A percentile compares a stretch with the other conserved stretches of the same genome.
These are phyloP conservation scores for Lipomyces mesembrius DNA, from an alignment of 805 yeast species.

Conservation along the genomic window DNA sequence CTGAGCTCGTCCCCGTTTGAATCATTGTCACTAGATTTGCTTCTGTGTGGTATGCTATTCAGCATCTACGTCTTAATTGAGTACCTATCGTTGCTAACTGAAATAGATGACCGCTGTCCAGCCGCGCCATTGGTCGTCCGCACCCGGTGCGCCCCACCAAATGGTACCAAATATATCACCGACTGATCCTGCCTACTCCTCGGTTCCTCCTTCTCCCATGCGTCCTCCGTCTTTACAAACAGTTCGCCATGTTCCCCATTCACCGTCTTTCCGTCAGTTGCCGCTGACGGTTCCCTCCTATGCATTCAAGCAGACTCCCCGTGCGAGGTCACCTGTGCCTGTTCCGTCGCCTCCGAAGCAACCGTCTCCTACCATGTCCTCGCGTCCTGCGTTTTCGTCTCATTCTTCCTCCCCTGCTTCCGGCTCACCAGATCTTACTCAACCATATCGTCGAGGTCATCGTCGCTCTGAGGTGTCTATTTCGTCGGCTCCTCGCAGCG, in stretches of 20 bases:
- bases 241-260: slow-evolving; percentile 33
- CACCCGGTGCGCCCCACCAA: neutral
- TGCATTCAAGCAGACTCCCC: slow-evolving; percentile 10
- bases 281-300: slow-evolving; percentile 1
- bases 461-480: slow-evolving; percentile 21
- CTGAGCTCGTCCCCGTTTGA: too few relatives aligned
- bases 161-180: neutral
- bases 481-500: slow-evolving; percentile 17
- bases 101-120: slow-evolving; percentile 5
- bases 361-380: neutral
- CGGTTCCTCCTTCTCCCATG: neutral
- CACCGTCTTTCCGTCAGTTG: slow-evolving; percentile 25
- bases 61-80: neutral
- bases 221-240: slow-evolving; percentile 11
- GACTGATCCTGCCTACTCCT: slow-evolving; percentile 6
- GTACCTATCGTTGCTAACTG: neutral
- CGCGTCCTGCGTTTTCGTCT: slow-evolving; percentile 12
- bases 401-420: neutral
- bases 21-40: neutral
- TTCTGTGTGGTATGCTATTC: neutral
- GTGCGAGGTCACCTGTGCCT: slow-evolving; percentile 1
- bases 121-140: neutral
- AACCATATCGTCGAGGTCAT: slow-evolving; percentile 20
- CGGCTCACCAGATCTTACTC: slow-evolving; percentile 1
- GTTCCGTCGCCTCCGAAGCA: neutral